Base-by-base conservation (phyloP, 257 asterid genomes). In the Nemophila menziesii region DNA sequence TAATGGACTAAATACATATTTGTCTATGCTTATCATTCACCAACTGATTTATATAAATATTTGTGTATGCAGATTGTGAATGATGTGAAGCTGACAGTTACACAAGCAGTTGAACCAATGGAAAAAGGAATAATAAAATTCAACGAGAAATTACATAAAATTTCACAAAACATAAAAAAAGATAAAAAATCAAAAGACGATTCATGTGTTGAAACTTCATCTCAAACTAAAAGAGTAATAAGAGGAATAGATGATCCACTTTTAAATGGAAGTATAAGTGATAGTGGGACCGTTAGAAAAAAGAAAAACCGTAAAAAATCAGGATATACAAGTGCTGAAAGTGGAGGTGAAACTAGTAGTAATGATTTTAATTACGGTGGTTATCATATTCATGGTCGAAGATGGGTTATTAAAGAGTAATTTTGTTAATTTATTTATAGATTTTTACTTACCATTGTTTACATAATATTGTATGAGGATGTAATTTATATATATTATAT, bases 231-330 rank as follows among this genome's bases (percentile, higher is more conserved):
- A 21, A 62, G 58, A 39, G 77, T 78, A 40, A 84, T 90, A 51
- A 65, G 75, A 39, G 98, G 94, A 19, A 81, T 90, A 38, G 94
- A 90, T 11, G 98, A 85, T 13, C 96, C 95, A 37, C 92, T 84
- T 62, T 58, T 85, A 46, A 81, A 76, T n/a, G 96, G 98, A 54
- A 84, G 98, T 53, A 5, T 65, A 39, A 90, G 98, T 41, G 96
- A 90, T 61, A 76, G 77, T 26, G 73, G 60, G 46, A 58, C 51
- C 47, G 68, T 78, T 8, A 78, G 72, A 64, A 83, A 78, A 60
- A 87, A 80, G 73, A 87, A 73, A 56, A 83, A 80, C 34, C 76
- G 78, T 11, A 57, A 64, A 17, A 84, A 68, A 49, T 73, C 92
- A 2, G 97, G 92, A n/a, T 75, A 83, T 44, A 73, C 82, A 14